Evolutionary conservation across 2,329 filamentous ascomycete species (phyloP).

Genomic region (Nemania sp.): DNA sequence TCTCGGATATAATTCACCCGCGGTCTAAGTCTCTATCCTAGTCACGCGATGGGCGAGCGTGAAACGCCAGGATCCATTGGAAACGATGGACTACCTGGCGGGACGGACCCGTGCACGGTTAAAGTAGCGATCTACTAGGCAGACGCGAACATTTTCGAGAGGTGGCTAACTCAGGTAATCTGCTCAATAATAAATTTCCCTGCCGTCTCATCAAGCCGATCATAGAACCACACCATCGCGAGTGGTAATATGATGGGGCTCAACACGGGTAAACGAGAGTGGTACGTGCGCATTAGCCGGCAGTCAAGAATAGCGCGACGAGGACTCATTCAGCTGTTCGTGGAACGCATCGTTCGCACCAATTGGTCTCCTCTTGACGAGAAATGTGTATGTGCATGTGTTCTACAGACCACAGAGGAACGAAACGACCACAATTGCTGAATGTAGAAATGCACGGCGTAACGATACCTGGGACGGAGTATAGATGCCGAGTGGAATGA

Average conservation of each 20-base stretch:
- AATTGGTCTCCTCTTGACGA: conserved; percentile 21
- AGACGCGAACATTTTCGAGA: not conserved
- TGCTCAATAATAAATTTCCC: not conserved
- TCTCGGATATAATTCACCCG: too few species aligned
- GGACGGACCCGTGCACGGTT: not conserved
- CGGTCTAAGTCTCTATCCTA: too few species aligned
- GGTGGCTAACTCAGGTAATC: not conserved
- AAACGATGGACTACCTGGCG: conserved; percentile 6
- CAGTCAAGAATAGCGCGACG: conserved; percentile 17
- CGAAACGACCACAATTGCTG: conserved; percentile 13
- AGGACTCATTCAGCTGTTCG: conserved; percentile 17
- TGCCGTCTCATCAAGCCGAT: not conserved
- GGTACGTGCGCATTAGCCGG: conserved; percentile 12
- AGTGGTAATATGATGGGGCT: not conserved
- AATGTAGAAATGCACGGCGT: conserved; percentile 2
- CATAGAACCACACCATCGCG: not conserved
- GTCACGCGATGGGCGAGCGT: too few species aligned
- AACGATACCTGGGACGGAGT: conserved; percentile 5
- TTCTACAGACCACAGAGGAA: not conserved
- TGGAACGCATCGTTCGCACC: conserved; percentile 16
- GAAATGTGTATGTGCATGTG: not conserved
- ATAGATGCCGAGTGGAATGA: conserved; percentile 3
- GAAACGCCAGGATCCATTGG: not conserved
- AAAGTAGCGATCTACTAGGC: too few species aligned
- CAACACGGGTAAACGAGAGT: conserved; percentile 9